Percentiles rank a stretch among this genome's conserved stretches.
Conservation (phyloP, 2,329 filamentous ascomycete species). For the Pseudogymnoascus sp. region DNA sequence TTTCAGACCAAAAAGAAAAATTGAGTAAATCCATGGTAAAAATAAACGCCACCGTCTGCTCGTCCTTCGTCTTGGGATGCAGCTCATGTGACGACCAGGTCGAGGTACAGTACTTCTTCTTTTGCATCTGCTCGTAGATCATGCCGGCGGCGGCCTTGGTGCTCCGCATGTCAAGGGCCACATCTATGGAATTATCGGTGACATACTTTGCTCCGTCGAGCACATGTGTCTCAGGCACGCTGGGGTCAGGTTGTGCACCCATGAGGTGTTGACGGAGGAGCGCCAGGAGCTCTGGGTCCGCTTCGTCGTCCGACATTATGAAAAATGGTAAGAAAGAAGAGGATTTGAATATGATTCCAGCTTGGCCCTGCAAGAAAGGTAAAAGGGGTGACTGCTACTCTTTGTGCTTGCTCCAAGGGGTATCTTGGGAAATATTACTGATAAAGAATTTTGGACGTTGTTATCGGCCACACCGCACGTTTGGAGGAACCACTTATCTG, state of each 20-base stretch:
- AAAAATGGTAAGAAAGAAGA: neutral
- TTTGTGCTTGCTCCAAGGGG: neutral
- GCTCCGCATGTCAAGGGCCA: constrained; percentile 75
- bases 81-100: constrained; percentile 85
- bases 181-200: constrained; percentile 87
- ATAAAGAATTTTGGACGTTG: constrained; percentile 7
- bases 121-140: constrained; percentile 76
- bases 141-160: constrained; percentile 74
- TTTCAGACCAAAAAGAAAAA: constrained; percentile 91
- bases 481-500: constrained; percentile 6
- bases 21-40: constrained; percentile 97
- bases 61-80: constrained; percentile 77
- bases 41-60: constrained; percentile 78
- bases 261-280: constrained; percentile 75
- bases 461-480: constrained; percentile 7
- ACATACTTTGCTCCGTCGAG: constrained; percentile 77
- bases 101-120: constrained; percentile 73
- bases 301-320: constrained; percentile 84
- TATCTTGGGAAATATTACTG: constrained; percentile 6
- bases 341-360: neutral
- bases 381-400: neutral
- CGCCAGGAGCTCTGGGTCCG: constrained; percentile 78
- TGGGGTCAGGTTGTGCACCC: constrained; percentile 45
- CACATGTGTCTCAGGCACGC: constrained; percentile 69
- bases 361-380: neutral